These are phyloP conservation scores for Rhodomyrtus psidioides DNA, from an alignment of 441 rosid genomes.

Conservation along the genomic window DNA sequence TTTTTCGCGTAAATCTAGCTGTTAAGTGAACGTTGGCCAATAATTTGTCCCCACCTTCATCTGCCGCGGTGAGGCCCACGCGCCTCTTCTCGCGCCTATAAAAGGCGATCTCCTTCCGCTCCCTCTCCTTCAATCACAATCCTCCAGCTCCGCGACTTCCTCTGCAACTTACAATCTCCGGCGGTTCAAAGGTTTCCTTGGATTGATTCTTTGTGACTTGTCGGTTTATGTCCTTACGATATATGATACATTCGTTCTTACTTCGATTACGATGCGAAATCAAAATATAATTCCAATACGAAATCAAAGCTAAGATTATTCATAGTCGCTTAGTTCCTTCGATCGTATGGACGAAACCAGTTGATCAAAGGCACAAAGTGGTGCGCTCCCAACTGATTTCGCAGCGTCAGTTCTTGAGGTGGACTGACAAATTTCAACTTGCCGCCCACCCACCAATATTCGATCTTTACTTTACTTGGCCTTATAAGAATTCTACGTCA, in stretches of 20 bases:
- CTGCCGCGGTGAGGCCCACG: slow-evolving; percentile 6
- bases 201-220: background rate
- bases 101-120: background rate
- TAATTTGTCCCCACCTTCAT: background rate
- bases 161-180: background rate
- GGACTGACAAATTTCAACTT: no score
- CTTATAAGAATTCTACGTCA: background rate
- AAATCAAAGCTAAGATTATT: accelerated
- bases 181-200: background rate
- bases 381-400: background rate
- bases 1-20: background rate
- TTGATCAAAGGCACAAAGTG: background rate
- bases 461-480: background rate
- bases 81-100: slow-evolving; percentile 4
- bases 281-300: background rate
- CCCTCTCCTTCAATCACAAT: background rate
- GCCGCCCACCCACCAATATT: background rate
- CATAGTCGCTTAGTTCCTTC: background rate
- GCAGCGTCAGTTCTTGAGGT: background rate
- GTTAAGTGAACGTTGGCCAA: slow-evolving; percentile 16
- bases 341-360: background rate
- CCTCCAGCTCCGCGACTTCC: background rate
- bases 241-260: background rate
- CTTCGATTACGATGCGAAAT: no score
- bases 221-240: background rate